A percentile compares a stretch with the other conserved stretches of the same genome.
phyloP scores from a whole-genome alignment of 2,329 filamentous ascomycete genomes.

The Hymenoscyphus repandus region DNA sequence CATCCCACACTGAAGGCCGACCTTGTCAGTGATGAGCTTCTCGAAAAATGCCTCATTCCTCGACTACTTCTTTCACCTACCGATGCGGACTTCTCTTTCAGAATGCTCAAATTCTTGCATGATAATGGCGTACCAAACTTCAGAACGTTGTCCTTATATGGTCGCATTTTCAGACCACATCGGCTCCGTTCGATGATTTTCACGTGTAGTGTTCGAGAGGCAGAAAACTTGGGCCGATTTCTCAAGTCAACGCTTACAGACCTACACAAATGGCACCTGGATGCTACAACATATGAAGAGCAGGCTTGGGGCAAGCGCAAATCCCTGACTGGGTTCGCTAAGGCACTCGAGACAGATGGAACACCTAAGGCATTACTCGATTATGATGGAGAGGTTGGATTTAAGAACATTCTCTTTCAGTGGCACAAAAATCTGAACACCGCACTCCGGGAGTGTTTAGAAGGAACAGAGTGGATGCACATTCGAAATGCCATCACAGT shows the following conservation, averaged over 20 bases:
- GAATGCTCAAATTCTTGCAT: slow-evolving; percentile 83
- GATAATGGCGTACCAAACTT: slow-evolving; percentile 80
- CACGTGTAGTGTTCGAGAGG: slow-evolving; percentile 82
- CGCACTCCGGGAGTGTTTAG: slow-evolving; percentile 77
- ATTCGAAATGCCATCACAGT: slow-evolving; percentile 93
- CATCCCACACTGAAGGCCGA: slow-evolving; percentile 57
- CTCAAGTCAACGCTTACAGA: slow-evolving; percentile 77
- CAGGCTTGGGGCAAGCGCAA: slow-evolving; percentile 66
- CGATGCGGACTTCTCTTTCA: slow-evolving; percentile 85
- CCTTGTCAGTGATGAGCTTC: slow-evolving; percentile 65
- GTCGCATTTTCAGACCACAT: slow-evolving; percentile 79
- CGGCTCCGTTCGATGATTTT: slow-evolving; percentile 79
- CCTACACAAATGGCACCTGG: slow-evolving; percentile 76
- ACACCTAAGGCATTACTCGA: slow-evolving; percentile 69
- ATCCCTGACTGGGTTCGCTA: slow-evolving; percentile 73
- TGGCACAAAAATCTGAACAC: slow-evolving; percentile 83
- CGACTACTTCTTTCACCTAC: slow-evolving; percentile 76
- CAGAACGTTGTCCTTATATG: slow-evolving; percentile 76
- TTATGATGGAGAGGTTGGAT: slow-evolving; percentile 78
- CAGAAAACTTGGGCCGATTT: slow-evolving; percentile 89
- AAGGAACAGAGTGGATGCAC: slow-evolving; percentile 89
- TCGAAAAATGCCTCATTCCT: slow-evolving; percentile 91
- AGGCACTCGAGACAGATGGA: slow-evolving; percentile 63
- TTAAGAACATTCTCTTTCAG: slow-evolving; percentile 77
- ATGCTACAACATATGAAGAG: slow-evolving; percentile 71